Conservation (phyloP, 2,329 filamentous ascomycete species). For the Ceratocystis cubensis region DNA sequence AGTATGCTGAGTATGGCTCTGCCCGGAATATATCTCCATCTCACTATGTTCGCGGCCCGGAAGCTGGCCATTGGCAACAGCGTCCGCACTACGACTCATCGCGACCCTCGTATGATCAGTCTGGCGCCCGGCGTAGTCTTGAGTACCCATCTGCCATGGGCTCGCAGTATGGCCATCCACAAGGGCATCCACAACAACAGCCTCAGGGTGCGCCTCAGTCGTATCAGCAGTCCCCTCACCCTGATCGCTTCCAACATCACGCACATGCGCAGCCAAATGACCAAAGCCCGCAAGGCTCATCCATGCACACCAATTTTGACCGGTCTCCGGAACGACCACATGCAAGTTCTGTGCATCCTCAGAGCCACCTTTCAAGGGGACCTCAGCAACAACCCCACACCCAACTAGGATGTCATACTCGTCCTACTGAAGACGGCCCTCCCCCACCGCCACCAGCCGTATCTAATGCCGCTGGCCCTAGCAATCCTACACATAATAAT, state of each 20-base stretch:
- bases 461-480: conserved; percentile 27
- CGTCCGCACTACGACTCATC: conserved; percentile 31
- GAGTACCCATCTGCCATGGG: conserved; percentile 27
- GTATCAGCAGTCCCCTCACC: conserved; percentile 32
- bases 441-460: conserved; percentile 39
- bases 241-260: conserved; percentile 23
- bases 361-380: conserved; percentile 26
- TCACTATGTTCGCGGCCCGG: conserved; percentile 17
- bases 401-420: conserved; percentile 25
- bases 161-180: conserved; percentile 28
- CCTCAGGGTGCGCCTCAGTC: conserved; percentile 23
- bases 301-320: conserved; percentile 24
- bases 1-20: conserved; percentile 15
- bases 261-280: conserved; percentile 31
- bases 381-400: conserved; percentile 23
- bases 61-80: conserved; percentile 16
- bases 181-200: conserved; percentile 20
- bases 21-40: conserved; percentile 13
- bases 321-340: conserved; percentile 25
- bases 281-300: conserved; percentile 23
- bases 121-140: conserved; percentile 25
- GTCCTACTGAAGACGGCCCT: conserved; percentile 35
- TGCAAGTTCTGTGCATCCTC: conserved; percentile 24
- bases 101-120: conserved; percentile 33
- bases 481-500: neutral